Evolutionary conservation across 371 early-diverging fungal species (phyloP), one percentile per base, ranked within the genome.

Genomic region (Paraphysoderma sedebokerense): DNA sequence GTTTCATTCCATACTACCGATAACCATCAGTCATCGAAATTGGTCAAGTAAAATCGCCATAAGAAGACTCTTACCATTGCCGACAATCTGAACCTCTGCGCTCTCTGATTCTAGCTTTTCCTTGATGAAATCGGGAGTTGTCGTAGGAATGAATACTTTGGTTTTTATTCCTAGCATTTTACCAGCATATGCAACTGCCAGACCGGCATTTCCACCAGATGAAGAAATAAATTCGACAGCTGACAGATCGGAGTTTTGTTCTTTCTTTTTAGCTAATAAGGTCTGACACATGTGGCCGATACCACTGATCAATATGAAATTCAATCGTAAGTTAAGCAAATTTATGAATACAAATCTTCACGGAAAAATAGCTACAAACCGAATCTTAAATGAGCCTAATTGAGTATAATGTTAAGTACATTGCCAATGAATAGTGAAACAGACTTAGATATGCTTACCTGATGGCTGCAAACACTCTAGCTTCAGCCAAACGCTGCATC

Each of bases 391-490:
- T 30, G 20, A 24, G 15, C 26, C 19, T 17, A 23, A 30, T 19
- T 15, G 26, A 31, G 19, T 42, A 3, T 20, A 28, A 26, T 12
- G n/a, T 15, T 5, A 34, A 37, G 37, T 5, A 5, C 15, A 27
- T 45, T 19, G 38, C 15, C 22, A n/a, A 32, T 23, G 26, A 32
- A n/a, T n/a, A n/a, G n/a, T n/a, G n/a, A n/a, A n/a, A n/a, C n/a
- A n/a, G n/a, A n/a, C n/a, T n/a, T n/a, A n/a, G n/a, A n/a, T n/a
- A n/a, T n/a, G n/a, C 38, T 12, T 55, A 71, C 77, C 74, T 68
- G 51, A 81, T 77, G 82, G 82, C 38, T 81, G 82, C 46, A 81
- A 66, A 57, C 71, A 75, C 45, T 81, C 82, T 41, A 78, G 71
- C 55, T 81, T 81, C 17, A 74, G 68, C 65, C 76, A 81, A 17